Base-by-base conservation (phyloP, 2,329 filamentous ascomycete genomes). In the Apiospora marii region DNA sequence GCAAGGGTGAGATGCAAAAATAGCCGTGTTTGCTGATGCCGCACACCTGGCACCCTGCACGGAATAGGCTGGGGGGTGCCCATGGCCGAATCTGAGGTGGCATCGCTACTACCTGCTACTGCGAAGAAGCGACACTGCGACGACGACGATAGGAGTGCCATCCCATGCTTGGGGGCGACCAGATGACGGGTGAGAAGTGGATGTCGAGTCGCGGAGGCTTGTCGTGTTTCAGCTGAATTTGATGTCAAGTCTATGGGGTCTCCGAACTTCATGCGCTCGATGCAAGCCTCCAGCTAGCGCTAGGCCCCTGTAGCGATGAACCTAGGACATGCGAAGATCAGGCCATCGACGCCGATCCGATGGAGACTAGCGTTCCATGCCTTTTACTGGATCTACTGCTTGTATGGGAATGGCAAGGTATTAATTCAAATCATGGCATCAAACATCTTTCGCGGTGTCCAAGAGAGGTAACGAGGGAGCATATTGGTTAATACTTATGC, bases 181-280 rank as follows among this genome's bases (percentile, higher is more conserved):
- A 64, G 58, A 64, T 64, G 58, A 64, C 58, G 34, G 58, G 58
- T 64, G 58, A 64, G 58, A 64, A 64, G 58, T 64, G 58, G 58
- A 37, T 34, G 43, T 30, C 44, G 67, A 69, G 27, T n/a, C 27
- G 37, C 44, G 27, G 67, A 37, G 67, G 67, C 67, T 34, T 37
- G 67, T 49, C 67, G 67, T 69, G 67, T 69, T 69, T 69, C 67
- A 69, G 67, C 67, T 69, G 44, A 69, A 69, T 49, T 64, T 41
- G 58, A 64, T n/a, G 58, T 64, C 34, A 64, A 64, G 58, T 64
- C 58, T 64, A 64, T 64, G 58, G 58, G 58, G 58, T 64, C 30
- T 64, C 58, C 58, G 58, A 64, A 64, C 30, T 64, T 64, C 58
- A 64, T 64, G 58, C 58, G 58, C 58, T 64, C 58, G 34, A 64